Evolutionary conservation across 495 filamentous ascomycete species (phyloP), one percentile per base, ranked within the genome.

Genomic region (Niebla homalea): DNA sequence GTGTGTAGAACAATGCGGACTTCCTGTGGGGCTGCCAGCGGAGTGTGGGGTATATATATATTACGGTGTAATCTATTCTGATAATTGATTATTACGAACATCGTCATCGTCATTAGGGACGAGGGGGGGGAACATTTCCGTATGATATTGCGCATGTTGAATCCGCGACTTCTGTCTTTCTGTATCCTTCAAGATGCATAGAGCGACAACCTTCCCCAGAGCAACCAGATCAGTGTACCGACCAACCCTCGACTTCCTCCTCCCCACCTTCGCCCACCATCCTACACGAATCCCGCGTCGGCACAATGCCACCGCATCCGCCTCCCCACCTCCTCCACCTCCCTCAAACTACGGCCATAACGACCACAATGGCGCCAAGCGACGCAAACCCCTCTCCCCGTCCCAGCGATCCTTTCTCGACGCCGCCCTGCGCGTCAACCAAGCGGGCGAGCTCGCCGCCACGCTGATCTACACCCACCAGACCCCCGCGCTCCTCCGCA

Each of bases 391-490:
- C 23, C 71, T 94, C 29, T 86, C 78, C 47, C 64, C 73, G 48
- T 69, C 75, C 42, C 88, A 94, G 60, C 75, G 76, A 25, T 71
- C 79, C 41, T 92, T 83, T 62, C 79, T 96, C 51, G 84, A 87
- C 46, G 75, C 78, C 46, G 89, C 89, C 51, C 75, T 94, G 16
- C 84, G 87, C 48, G 87, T 94, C 50, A 93, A 94, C 63, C 87
- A 94, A 68, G 87, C 87, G 25, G 87, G 87, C 59, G 87, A 94
- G 65, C 74, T 94, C 1, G 87, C 87, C 39, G 87, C 87, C 4
- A 87, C 83, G 22, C 73, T 90, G 22, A 94, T 94, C 61, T 94
- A 93, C 68, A 78, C 73, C 2, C 78, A 84, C 14, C 87, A 94
- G 64, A 87, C 73, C 5, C 84, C 82, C 0, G 83, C 86, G 26